Evolutionary conservation across 1,284 basidiomycete species (phyloP), one percentile per base, ranked within the genome.

Genomic region (Ceratorhiza oryzae-sativae): DNA sequence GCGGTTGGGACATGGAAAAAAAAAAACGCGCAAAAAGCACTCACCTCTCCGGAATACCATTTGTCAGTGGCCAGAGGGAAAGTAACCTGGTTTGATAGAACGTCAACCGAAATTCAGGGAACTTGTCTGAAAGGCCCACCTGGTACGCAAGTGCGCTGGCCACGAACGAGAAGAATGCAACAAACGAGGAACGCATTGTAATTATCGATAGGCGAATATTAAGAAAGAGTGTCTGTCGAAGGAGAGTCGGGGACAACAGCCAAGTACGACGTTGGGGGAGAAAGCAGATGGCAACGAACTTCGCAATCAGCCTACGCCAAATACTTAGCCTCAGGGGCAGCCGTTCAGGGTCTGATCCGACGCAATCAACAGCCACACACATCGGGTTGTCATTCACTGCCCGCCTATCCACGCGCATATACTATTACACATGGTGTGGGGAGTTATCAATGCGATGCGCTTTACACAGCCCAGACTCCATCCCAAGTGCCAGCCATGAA

Each of bases 141-240:
- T 60, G 53, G 42, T 71, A 71, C 32, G 72, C 72, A 10, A 71
- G 39, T 27, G 70, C 58, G 20, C 68, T 58, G n/a, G 72, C 72
- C 39, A 63, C 53, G 46, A 73, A 46, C 20, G 72, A 73, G 46
- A 67, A 15, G 25, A 71, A 45, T 32, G 70, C 60, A 20, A 73
- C 27, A 20, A 67, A 73, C 32, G 68, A 25, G 41, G 65, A 23
- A 58, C 68, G 72, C 72, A 73, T 73, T 25, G 48, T 30, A 41
- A 58, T 55, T 39, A 32, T 13, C 30, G 48, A 45, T 39, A 41
- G 9, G 46, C 9, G 3, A 20, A 41, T 42, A 12, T 25, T 12
- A 30, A 23, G 18, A 18, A 58, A 48, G 58, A 2, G 70, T 51
- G 56, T 39, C 42, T 60, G 51, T 20, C 34, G n/a, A 0, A 30